phyloP scores from a whole-genome alignment of 768 basidiomycete species.

The Mycena leptocephala region DNA sequence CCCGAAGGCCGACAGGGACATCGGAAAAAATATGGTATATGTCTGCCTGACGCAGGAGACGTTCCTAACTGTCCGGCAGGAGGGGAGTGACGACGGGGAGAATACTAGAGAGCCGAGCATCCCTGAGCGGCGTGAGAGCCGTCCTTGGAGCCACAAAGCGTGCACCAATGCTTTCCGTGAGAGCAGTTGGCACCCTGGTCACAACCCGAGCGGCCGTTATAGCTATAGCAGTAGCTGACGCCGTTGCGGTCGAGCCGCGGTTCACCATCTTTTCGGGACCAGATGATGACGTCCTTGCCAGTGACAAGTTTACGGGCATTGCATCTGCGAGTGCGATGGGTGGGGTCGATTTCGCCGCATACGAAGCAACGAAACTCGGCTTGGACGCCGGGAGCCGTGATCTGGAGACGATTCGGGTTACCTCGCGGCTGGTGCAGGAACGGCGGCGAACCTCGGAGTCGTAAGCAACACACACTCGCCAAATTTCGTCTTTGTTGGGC shows the following conservation, averaged over 20 bases:
- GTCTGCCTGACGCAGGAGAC: constrained; percentile 9
- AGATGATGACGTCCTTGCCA: constrained; percentile 18
- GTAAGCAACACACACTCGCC: background rate
- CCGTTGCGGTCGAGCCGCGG: constrained; percentile 20
- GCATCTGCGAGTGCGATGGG: constrained; percentile 26
- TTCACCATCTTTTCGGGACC: background rate
- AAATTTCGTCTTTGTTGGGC: background rate
- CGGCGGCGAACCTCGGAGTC: background rate
- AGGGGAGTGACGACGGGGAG: constrained; percentile 43
- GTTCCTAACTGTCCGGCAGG: constrained; percentile 37
- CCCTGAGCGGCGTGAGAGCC: constrained; percentile 37
- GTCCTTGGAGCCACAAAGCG: constrained; percentile 27
- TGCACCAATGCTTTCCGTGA: constrained; percentile 28
- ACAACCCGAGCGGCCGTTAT: constrained; percentile 27
- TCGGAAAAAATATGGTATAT: constrained; percentile 37
- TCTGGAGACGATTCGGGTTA: background rate
- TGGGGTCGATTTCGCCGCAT: constrained; percentile 21
- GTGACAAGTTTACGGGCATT: background rate
- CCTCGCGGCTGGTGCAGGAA: background rate
- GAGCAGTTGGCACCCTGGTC: background rate
- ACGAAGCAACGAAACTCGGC: constrained; percentile 22
- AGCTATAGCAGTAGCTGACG: constrained; percentile 30
- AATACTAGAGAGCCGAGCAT: constrained; percentile 34
- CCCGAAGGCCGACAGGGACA: constrained; percentile 37
- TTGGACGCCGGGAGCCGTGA: background rate